Conservation (phyloP, 116 monocot species). For the Papilionanthe hybrid region DNA sequence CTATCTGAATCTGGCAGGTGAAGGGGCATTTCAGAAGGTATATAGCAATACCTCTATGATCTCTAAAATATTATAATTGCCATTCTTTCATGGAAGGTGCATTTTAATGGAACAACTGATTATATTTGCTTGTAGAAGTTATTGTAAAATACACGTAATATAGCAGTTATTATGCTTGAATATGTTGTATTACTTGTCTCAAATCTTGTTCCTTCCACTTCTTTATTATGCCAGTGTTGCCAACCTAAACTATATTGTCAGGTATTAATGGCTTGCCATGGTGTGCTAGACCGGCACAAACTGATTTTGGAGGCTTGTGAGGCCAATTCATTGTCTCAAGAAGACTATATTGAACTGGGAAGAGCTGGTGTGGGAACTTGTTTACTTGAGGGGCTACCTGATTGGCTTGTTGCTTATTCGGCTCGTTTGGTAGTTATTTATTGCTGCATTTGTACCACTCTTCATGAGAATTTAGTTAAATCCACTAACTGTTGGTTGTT, state of each 20-base stretch:
- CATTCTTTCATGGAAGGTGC: not conserved
- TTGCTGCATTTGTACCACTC: not conserved
- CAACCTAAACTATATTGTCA: constrained; percentile 17
- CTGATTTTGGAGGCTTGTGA: constrained; percentile 91
- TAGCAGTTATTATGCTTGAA: not conserved
- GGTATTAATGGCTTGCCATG: constrained; percentile 87
- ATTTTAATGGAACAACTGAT: not conserved
- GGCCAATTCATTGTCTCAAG: constrained; percentile 67
- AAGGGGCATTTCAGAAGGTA: constrained; percentile 95
- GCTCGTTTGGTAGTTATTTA: constrained; percentile 70
- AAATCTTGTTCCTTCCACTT: not conserved
- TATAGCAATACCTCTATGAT: not conserved
- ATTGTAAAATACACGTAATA: not conserved
- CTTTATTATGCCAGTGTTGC: not conserved
- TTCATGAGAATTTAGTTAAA: not conserved
- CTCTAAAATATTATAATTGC: not conserved
- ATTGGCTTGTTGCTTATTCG: constrained; percentile 95
- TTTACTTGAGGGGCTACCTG: constrained; percentile 81
- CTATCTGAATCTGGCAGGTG: constrained; percentile 89
- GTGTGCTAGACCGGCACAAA: constrained; percentile 86
- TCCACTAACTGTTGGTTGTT: not conserved
- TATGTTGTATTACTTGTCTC: not conserved
- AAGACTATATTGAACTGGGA: constrained; percentile 76
- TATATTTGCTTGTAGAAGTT: not conserved
- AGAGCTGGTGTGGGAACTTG: constrained; percentile 88